A percentile compares a stretch with the other conserved stretches of the same genome.
Conservation (phyloP, 371 early-diverging fungal genomes). For the Dinochytrium kinnereticum region DNA sequence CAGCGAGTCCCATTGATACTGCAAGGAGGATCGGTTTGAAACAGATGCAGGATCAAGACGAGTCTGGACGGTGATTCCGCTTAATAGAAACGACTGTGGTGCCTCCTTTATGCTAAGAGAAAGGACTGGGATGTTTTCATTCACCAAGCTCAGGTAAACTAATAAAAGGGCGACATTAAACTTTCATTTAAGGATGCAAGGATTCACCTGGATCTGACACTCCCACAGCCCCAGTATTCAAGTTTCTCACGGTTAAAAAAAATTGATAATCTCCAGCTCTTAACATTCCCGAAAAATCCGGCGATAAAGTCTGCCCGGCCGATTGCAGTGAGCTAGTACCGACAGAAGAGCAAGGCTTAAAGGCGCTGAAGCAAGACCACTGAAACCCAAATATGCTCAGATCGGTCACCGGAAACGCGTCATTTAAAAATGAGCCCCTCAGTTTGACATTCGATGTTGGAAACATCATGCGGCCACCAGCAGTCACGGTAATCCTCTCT, state of each 20-base stretch:
- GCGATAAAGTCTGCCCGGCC: too few relatives aligned
- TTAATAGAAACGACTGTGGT: not conserved
- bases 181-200: too few relatives aligned
- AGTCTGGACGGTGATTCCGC: not conserved
- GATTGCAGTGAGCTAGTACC: too few relatives aligned
- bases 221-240: not conserved
- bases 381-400: not conserved
- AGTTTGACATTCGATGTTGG: not conserved
- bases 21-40: not conserved
- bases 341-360: too few relatives aligned
- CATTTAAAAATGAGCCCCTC: not conserved
- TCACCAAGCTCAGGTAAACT: not conserved
- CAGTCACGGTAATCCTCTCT: not conserved
- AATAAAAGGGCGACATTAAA: too few relatives aligned
- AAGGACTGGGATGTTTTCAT: not conserved
- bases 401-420: not conserved
- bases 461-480: not conserved
- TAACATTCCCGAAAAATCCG: not conserved
- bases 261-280: not conserved
- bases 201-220: not conserved
- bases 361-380: not conserved
- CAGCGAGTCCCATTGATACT: too few relatives aligned
- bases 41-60: not conserved
- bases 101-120: not conserved
- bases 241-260: not conserved